Evolutionary conservation across 1,284 basidiomycete genomes (phyloP).

Genomic region (Ustilago sp.): DNA sequence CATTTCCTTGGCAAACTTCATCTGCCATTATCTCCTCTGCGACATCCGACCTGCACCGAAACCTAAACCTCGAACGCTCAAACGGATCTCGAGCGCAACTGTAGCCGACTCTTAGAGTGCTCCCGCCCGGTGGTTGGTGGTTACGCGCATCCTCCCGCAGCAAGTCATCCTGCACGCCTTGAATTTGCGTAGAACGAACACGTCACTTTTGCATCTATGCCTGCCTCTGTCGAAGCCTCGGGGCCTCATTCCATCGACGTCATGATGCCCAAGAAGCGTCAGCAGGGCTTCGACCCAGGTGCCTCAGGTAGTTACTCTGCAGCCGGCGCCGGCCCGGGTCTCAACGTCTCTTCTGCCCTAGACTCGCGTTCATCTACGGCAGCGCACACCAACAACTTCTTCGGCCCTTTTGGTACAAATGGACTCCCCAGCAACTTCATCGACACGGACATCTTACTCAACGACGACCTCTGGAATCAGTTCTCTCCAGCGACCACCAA

Average conservation of each 20-base stretch:
- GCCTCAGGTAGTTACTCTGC: slow-evolving; percentile 12
- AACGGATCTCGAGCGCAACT: slow-evolving; percentile 11
- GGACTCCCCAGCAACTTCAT: slow-evolving; percentile 53
- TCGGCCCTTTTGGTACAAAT: slow-evolving; percentile 36
- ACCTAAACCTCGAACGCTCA: background rate
- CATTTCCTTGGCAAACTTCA: slow-evolving; percentile 5
- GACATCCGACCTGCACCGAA: slow-evolving; percentile 4
- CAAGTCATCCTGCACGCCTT: background rate
- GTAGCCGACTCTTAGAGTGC: background rate
- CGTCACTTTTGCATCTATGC: slow-evolving; percentile 14
- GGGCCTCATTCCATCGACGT: slow-evolving; percentile 43
- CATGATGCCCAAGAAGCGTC: slow-evolving; percentile 56
- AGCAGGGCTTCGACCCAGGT: slow-evolving; percentile 50
- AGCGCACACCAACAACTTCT: slow-evolving; percentile 31
- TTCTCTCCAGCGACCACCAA: slow-evolving; percentile 35
- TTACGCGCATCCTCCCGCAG: slow-evolving; percentile 2
- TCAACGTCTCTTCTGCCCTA: slow-evolving; percentile 6
- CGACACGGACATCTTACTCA: slow-evolving; percentile 58
- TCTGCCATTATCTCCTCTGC: background rate
- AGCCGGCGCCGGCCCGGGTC: slow-evolving; percentile 20
- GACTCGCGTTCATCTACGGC: slow-evolving; percentile 15
- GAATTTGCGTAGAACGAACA: background rate
- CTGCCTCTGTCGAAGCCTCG: slow-evolving; percentile 35
- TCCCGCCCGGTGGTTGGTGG: background rate
- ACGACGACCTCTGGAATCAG: slow-evolving; percentile 55